A percentile compares a stretch with the other conserved stretches of the same genome.
Conservation (phyloP, 2,329 filamentous ascomycete genomes). For the Fonsecaea nubica region DNA sequence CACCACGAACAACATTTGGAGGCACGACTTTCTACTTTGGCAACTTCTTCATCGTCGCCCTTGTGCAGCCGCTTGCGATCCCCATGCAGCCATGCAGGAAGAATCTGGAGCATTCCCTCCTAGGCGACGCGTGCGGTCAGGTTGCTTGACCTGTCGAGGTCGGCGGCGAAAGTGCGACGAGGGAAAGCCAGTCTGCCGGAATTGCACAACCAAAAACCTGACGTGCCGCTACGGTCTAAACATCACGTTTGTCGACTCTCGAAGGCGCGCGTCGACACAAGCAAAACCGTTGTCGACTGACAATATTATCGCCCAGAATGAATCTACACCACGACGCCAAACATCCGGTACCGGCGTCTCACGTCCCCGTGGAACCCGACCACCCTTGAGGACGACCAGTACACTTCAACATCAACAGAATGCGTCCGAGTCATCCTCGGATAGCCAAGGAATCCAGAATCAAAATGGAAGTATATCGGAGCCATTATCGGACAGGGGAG, state of each 20-base stretch:
- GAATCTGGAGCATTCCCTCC: not conserved
- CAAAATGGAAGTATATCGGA: too few relatives aligned
- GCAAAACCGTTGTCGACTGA: not conserved
- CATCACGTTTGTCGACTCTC: slow-evolving; percentile 19
- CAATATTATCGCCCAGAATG: not conserved
- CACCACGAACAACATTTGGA: not conserved
- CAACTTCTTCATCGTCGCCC: too few relatives aligned
- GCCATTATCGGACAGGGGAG: too few relatives aligned
- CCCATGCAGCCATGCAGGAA: not conserved
- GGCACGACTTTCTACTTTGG: slow-evolving; percentile 2
- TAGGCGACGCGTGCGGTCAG: slow-evolving; percentile 10
- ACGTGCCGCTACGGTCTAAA: slow-evolving; percentile 18
- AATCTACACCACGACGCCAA: not conserved
- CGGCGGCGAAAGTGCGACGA: slow-evolving; percentile 23
- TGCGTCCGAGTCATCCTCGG: too few relatives aligned
- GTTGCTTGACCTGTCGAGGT: slow-evolving; percentile 19
- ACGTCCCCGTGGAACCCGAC: too few relatives aligned
- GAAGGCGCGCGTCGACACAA: not conserved
- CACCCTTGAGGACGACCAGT: too few relatives aligned
- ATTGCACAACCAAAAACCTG: slow-evolving; percentile 16
- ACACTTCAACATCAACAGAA: too few relatives aligned
- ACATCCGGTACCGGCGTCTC: too few relatives aligned
- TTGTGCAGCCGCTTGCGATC: too few relatives aligned
- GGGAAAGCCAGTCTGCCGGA: slow-evolving; percentile 13
- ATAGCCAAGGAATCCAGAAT: too few relatives aligned